A percentile compares a stretch with the other conserved stretches of the same genome.
Evolutionary conservation across 805 yeast genomes (phyloP).

Genomic region (Sugiyamaella lignohabitans): DNA sequence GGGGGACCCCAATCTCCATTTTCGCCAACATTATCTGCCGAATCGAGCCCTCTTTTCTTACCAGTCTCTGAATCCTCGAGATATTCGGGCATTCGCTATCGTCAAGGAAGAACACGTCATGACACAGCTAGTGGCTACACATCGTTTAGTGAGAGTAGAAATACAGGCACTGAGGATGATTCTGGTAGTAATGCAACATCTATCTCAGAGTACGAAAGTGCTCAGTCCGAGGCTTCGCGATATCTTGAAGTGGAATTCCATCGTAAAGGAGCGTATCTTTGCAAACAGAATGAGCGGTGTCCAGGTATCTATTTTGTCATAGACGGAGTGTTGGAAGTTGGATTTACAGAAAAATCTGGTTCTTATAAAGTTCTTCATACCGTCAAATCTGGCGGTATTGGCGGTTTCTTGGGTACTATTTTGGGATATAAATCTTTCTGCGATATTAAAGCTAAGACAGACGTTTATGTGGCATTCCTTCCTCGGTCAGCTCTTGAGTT

Average conservation of each 20-base stretch:
- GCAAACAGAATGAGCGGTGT: constrained; percentile 57
- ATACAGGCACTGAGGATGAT: constrained; percentile 2
- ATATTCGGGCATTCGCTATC: neutral
- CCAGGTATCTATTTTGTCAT: constrained; percentile 77
- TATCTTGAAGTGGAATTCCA: constrained; percentile 50
- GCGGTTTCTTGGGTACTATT: constrained; percentile 78
- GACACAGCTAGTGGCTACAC: neutral
- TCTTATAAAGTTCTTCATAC: constrained; percentile 39
- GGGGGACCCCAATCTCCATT: neutral
- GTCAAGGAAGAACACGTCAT: neutral
- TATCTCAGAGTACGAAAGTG: constrained; percentile 9
- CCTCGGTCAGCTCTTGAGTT: constrained; percentile 56
- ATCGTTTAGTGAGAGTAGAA: neutral
- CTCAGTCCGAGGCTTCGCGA: constrained; percentile 24
- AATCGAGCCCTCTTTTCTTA: constrained; percentile 18
- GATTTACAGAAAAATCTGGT: constrained; percentile 34
- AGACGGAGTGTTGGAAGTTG: constrained; percentile 68
- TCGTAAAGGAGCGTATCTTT: constrained; percentile 48
- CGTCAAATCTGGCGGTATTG: constrained; percentile 71
- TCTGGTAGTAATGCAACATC: neutral
- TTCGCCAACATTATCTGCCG: constrained; percentile 11
- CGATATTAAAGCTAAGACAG: constrained; percentile 54
- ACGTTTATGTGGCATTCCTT: constrained; percentile 64
- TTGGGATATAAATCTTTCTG: constrained; percentile 77
- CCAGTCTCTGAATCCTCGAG: neutral